phyloP scores from a whole-genome alignment of 495 filamentous ascomycete species.

The Podospora australis region DNA sequence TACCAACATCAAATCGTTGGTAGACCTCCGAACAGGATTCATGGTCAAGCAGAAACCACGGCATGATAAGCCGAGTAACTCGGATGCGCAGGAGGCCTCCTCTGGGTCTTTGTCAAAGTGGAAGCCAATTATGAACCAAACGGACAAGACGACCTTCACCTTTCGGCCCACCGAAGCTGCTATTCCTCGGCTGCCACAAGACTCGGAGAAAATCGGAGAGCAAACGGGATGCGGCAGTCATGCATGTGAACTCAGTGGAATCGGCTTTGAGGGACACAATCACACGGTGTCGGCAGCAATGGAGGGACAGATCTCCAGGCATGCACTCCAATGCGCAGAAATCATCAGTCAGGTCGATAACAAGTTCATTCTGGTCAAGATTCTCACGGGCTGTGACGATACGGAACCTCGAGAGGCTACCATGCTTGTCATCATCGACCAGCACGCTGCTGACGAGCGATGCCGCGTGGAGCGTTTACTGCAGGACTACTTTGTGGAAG shows the following conservation, averaged over 20 bases:
- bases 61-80: background rate
- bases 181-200: constrained; percentile 30
- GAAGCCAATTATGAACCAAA: constrained; percentile 30
- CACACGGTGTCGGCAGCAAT: constrained; percentile 12
- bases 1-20: constrained; percentile 50
- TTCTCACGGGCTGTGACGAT: constrained; percentile 22
- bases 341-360: constrained; percentile 79
- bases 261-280: constrained; percentile 7
- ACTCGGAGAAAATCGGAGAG: constrained; percentile 7
- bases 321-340: constrained; percentile 52
- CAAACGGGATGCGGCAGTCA: too few relatives aligned
- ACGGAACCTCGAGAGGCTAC: background rate
- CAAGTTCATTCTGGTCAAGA: constrained; percentile 78
- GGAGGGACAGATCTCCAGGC: constrained; percentile 58
- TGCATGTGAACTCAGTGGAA: background rate
- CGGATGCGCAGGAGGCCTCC: background rate
- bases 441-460: constrained; percentile 91
- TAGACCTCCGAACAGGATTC: constrained; percentile 28
- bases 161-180: constrained; percentile 32
- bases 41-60: constrained; percentile 5
- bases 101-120: constrained; percentile 4
- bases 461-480: constrained; percentile 69
- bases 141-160: constrained; percentile 16
- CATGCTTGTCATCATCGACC: constrained; percentile 74
- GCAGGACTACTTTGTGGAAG: constrained; percentile 28